Base-by-base conservation (phyloP, 257 asterid genomes). In the Solanum peruvianum region DNA sequence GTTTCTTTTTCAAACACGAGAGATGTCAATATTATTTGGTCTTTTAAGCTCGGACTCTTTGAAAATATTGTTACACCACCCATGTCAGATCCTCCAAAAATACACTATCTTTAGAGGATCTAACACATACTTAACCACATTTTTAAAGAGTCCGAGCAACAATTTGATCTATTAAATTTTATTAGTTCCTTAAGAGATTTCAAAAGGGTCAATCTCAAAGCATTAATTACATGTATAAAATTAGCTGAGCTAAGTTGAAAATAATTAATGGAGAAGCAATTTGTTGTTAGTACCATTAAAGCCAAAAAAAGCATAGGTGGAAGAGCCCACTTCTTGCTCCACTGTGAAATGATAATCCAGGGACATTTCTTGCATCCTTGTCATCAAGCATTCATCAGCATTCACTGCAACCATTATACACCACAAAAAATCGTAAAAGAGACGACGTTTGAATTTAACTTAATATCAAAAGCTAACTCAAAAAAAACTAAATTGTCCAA, bases 321-420 rank as follows among this genome's bases (percentile, higher is more conserved):
- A 89, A 27, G 96, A 93, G 27, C 98, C 94, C 25, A 93, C 98
- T 92, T 92, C 94, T 90, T 94, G 92, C 91, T 94, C 98, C 81
- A 94, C 90, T 23, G 89, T 91, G 84, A 94, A 94, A 89, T 92
- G 94, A 82, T 91, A 93, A 87, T 94, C 94, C 83, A 91, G 83
- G 12, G 96, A 92, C 88, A 94, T 93, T 75, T 93, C 95, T 87
- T 94, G 98, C 95, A 93, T 92, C 86, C 98, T 91, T 42, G 98
- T 94, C 93, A 92, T 90, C 92, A 94, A 91, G 83, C 96, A 93
- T 87, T 93, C 96, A 72, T 92, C 91, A 25, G 94, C 92, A 92
- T 94, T 94, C 80, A 92, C 96, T 93, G 94, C 89, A 88, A 86
- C 42, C 14, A 69, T 49, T 31, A 88, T 60, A 58, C 41, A 76